Conservation (phyloP, 176 grass and related monocot genomes). For the Carex cristatella region DNA sequence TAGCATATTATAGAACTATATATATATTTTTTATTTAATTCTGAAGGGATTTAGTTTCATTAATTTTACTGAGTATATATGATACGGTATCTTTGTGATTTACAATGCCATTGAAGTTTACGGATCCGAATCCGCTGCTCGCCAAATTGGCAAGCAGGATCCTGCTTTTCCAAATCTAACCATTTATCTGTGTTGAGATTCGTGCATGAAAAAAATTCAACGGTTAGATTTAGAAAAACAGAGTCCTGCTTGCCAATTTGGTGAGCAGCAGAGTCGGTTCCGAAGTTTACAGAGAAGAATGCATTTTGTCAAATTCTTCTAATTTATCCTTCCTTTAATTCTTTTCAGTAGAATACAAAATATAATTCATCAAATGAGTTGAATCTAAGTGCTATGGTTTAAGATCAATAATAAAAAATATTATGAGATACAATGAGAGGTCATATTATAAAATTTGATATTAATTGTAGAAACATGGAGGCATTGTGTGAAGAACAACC, state of each 20-base stretch:
- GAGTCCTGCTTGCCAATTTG: no score
- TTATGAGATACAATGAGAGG: not conserved
- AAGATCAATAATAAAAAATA: no score
- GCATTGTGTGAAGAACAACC: constrained; percentile 52
- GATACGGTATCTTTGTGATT: not conserved
- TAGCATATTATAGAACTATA: not conserved
- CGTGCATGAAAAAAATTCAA: no score
- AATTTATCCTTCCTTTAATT: not conserved
- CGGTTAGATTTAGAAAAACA: no score
- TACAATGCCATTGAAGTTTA: not conserved
- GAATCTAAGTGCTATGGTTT: no score
- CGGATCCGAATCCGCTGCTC: no score
- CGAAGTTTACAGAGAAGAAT: not conserved
- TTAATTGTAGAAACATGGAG: constrained; percentile 27
- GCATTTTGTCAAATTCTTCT: not conserved
- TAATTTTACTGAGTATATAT: not conserved
- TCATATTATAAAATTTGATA: not conserved
- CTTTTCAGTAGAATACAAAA: not conserved
- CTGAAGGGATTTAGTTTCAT: not conserved
- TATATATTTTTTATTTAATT: not conserved
- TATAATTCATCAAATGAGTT: not conserved
- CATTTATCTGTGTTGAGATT: no score
- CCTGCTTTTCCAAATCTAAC: no score
- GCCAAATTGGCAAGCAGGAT: no score
- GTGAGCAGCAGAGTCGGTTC: no score